phyloP scores from a whole-genome alignment of 768 basidiomycete species.

The Albatrellus ellisii region DNA sequence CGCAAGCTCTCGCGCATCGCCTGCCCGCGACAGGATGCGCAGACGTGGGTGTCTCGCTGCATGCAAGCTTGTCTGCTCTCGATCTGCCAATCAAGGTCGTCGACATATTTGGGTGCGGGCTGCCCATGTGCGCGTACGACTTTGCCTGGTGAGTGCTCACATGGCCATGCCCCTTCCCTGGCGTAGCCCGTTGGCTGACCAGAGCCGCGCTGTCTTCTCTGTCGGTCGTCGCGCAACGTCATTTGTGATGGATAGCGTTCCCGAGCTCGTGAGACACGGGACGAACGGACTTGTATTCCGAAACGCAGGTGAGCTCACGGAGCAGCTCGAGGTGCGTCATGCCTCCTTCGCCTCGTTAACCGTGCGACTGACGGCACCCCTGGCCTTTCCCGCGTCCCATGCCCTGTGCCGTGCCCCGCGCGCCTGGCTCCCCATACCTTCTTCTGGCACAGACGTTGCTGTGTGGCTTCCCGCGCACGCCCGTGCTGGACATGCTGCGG shows the following conservation, averaged over 20 bases:
- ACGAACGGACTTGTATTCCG: constrained; percentile 77
- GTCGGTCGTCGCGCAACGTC: too few relatives aligned
- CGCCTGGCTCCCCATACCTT: neutral
- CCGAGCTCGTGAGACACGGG: constrained; percentile 77
- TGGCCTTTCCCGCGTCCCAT: too few relatives aligned
- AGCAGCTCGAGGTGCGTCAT: constrained; percentile 50
- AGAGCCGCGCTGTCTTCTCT: neutral
- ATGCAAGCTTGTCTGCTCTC: constrained; percentile 78
- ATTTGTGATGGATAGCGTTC: constrained; percentile 44
- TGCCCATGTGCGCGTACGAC: constrained; percentile 84
- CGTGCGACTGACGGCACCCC: too few relatives aligned
- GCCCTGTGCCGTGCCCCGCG: too few relatives aligned
- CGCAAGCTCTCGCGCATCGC: too few relatives aligned
- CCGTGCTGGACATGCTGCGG: constrained; percentile 7
- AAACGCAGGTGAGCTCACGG: constrained; percentile 50
- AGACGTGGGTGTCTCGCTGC: constrained; percentile 84
- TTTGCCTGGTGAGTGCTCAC: constrained; percentile 79
- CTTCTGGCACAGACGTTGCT: constrained; percentile 6
- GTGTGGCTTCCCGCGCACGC: constrained; percentile 6
- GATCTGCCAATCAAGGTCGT: constrained; percentile 99
- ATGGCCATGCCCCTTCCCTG: too few relatives aligned
- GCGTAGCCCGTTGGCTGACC: neutral
- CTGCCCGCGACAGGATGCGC: constrained; percentile 49
- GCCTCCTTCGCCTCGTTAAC: neutral
- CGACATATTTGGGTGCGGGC: constrained; percentile 96